Evolutionary conservation across 495 filamentous ascomycete species (phyloP).

Genomic region (Talaromyces borbonicus): DNA sequence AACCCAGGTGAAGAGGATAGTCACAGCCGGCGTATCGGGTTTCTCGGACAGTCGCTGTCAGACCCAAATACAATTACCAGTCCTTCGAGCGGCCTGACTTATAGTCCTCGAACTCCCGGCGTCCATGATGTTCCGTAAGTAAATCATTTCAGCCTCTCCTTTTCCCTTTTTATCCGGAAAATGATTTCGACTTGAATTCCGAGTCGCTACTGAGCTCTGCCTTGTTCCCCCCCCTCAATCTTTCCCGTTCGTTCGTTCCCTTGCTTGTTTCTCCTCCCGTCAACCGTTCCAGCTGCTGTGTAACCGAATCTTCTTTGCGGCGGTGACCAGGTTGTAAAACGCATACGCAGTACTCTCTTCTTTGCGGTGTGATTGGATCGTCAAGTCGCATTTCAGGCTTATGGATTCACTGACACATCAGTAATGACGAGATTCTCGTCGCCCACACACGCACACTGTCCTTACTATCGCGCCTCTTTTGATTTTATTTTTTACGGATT

Average conservation of each 20-base stretch:
- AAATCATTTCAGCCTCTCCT: constrained; percentile 11
- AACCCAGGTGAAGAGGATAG: constrained; percentile 31
- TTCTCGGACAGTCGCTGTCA: constrained; percentile 23
- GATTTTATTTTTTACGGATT: constrained; percentile 15
- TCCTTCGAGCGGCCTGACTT: constrained; percentile 37
- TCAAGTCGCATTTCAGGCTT: background rate
- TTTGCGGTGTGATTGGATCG: background rate
- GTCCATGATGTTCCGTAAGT: constrained; percentile 43
- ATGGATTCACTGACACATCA: background rate
- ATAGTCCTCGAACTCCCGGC: constrained; percentile 34
- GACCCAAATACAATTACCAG: constrained; percentile 31
- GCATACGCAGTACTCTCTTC: background rate
- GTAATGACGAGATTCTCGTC: too few species aligned
- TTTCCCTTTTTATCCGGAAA: constrained; percentile 9
- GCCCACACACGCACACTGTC: too few species aligned
- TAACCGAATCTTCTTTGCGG: background rate
- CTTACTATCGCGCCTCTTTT: background rate
- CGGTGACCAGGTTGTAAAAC: background rate
- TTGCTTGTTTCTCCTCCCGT: background rate
- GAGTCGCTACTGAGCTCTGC: too few species aligned
- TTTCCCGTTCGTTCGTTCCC: too few species aligned
- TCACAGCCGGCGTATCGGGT: constrained; percentile 30
- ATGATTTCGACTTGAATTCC: constrained; percentile 14
- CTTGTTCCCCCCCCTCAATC: too few species aligned
- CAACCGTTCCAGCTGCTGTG: background rate